Conservation (phyloP, 495 filamentous ascomycete species). For the Penicillium verhagenii region DNA sequence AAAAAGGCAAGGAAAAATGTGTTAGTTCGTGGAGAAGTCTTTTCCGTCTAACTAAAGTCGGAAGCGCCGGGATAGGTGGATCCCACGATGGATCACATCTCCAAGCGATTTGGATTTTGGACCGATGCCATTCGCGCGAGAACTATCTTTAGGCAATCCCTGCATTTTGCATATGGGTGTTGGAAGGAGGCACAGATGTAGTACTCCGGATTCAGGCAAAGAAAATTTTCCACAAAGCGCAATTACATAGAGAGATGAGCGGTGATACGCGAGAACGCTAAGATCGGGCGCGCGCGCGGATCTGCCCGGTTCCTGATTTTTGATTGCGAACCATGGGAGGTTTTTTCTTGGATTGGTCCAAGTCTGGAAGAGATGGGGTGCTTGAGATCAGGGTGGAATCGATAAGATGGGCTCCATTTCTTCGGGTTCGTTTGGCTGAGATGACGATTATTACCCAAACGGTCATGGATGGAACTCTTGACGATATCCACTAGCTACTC, state of each 20-base stretch:
- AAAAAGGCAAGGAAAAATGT: too few species aligned
- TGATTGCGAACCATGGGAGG: constrained; percentile 13
- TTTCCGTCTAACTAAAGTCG: not conserved
- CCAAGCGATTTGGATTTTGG: not conserved
- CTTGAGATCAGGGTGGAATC: not conserved
- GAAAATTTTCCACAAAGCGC: too few species aligned
- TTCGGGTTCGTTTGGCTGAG: not conserved
- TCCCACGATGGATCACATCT: constrained; percentile 1
- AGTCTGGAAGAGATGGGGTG: not conserved
- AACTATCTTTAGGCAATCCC: not conserved
- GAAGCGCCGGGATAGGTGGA: not conserved
- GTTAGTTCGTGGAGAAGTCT: not conserved
- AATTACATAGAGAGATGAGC: too few species aligned
- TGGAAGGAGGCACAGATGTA: too few species aligned
- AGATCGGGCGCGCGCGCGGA: constrained; percentile 18
- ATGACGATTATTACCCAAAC: not conserved
- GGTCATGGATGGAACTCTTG: not conserved
- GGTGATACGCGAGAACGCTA: constrained; percentile 14
- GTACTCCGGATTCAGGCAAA: too few species aligned
- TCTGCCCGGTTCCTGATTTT: constrained; percentile 21
- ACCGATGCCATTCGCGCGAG: not conserved
- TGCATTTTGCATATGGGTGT: too few species aligned
- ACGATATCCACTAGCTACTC: not conserved
- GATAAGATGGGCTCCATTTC: not conserved
- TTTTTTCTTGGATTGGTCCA: not conserved